Base-by-base conservation (phyloP, 345 rosid genomes). In the Aquilaria malaccensis region DNA sequence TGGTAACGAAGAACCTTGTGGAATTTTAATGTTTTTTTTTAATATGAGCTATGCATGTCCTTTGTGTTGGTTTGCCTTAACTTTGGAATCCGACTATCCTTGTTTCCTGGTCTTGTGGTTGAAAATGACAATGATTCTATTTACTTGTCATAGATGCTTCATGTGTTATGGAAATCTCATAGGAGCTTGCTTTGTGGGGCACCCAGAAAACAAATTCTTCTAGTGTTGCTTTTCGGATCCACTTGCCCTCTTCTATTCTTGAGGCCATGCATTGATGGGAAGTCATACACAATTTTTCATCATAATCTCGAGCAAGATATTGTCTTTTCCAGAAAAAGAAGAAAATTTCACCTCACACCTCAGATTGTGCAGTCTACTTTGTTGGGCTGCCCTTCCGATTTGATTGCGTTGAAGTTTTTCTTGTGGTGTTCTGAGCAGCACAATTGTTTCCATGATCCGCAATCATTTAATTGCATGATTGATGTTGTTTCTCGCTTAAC, bases 331-430 rank as follows among this genome's bases (percentile, higher is more conserved):
- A 48, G 61, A 22, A 52, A 62, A 46, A 66, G 56, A 50, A 58
- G 50, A 11, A 75, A 49, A 57, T 53, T 72, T 22, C 9, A 29
- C 41, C 76, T 89, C 55, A 73, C 81, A 10, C 80, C 82, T 60
- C 80, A 76, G 15, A 58, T 63, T 22, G 89, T 86, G 12, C 72
- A 72, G 33, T 78, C 83, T 37, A 33, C 78, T 30, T 48, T 86
- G 15, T 37, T 74, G 63, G 55, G 70, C 54, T 86, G 86, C 69
- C 69, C 84, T 9, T 70, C 82, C 66, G 88, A 84, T 73, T 81
- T 89, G 66, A 67, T 84, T 52, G 68, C 91, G 11, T 70, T 86
- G 68, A 76, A 76, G 58, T 74, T 78, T 69, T 89, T 89, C 72
- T 61, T 89, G 57, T 81, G 80, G 82, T 79, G 84, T 66, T 83